These are phyloP conservation scores for Boletus rubroflammeus DNA, from an alignment of 768 basidiomycete species.

Conservation along the genomic window DNA sequence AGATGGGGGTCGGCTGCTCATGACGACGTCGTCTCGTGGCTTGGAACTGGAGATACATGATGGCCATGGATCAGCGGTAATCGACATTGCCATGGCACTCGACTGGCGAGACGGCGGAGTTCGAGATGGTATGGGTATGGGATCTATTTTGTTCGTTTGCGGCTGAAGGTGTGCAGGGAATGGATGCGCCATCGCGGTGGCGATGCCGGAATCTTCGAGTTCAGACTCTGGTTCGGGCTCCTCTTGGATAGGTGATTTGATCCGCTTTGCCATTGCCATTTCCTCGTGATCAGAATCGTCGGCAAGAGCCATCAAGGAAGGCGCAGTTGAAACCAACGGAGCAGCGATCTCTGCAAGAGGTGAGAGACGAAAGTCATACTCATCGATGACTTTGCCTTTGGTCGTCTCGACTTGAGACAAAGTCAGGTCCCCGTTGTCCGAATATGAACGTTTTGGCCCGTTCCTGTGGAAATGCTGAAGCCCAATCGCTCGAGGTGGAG, in stretches of 20 bases:
- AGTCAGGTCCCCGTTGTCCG: constrained; percentile 12
- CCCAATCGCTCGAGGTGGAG: constrained; percentile 16
- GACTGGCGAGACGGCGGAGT: constrained; percentile 26
- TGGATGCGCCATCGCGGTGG: constrained; percentile 11
- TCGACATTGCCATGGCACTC: constrained; percentile 27
- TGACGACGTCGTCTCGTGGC: constrained; percentile 28
- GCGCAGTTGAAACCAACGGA: constrained; percentile 27
- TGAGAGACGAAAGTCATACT: constrained; percentile 30
- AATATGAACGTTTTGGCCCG: constrained; percentile 21
- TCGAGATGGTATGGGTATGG: constrained; percentile 32
- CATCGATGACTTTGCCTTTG: constrained; percentile 26
- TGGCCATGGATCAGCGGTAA: constrained; percentile 23
- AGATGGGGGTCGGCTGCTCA: constrained; percentile 28
- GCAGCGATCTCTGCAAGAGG: constrained; percentile 27
- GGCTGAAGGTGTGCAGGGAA: constrained; percentile 30
- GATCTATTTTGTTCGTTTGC: constrained; percentile 14
- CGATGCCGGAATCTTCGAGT: constrained; percentile 16
- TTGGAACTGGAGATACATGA: constrained; percentile 24
- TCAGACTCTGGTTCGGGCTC: constrained; percentile 26
- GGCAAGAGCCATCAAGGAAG: constrained; percentile 28
- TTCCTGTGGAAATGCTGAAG: constrained; percentile 23
- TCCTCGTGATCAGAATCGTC: constrained; percentile 31
- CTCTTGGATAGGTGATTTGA: constrained; percentile 22
- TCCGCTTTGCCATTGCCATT: constrained; percentile 16
- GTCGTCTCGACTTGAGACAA: constrained; percentile 11